A percentile compares a stretch with the other conserved stretches of the same genome.
Evolutionary conservation across 2,329 filamentous ascomycete species (phyloP).

Genomic region (Fusarium tanahbumbuense): DNA sequence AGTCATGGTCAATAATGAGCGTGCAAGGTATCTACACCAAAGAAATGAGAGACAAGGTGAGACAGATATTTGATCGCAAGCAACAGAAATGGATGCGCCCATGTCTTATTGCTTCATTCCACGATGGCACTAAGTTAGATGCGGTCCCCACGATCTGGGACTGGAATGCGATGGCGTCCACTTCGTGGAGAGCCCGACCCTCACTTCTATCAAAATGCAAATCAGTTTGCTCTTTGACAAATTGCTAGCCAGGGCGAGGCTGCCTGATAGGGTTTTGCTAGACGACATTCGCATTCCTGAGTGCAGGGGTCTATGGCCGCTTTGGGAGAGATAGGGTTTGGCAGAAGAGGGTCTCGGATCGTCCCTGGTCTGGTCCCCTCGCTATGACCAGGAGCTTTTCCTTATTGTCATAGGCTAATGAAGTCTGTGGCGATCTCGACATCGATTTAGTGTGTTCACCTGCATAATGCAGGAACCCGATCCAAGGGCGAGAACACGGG

Average conservation of each 20-base stretch:
- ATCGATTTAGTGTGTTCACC: neutral
- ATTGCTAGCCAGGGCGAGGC: slow-evolving; percentile 1
- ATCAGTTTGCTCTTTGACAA: neutral
- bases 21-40: slow-evolving; percentile 7
- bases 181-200: slow-evolving; percentile 1
- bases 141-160: neutral
- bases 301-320: neutral
- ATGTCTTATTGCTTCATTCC: slow-evolving; percentile 21
- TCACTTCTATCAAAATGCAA: slow-evolving; percentile 14
- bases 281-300: slow-evolving; percentile 24
- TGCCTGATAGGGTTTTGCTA: slow-evolving; percentile 13
- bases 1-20: slow-evolving; percentile 20
- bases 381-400: neutral
- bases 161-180: slow-evolving; percentile 28
- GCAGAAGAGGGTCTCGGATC: slow-evolving; percentile 4
- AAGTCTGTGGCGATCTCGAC: neutral
- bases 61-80: slow-evolving; percentile 2
- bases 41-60: slow-evolving; percentile 15
- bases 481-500: neutral
- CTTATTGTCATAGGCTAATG: neutral
- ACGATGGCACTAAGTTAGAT: slow-evolving; percentile 17
- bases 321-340: slow-evolving; percentile 19
- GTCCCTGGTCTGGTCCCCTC: neutral
- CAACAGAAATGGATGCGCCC: slow-evolving; percentile 9
- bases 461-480: slow-evolving; percentile 28